Percentiles rank a stretch among this genome's conserved stretches.
Evolutionary conservation across 129 eudicot species (phyloP).

Genomic region (Ambrosia artemisiifolia): DNA sequence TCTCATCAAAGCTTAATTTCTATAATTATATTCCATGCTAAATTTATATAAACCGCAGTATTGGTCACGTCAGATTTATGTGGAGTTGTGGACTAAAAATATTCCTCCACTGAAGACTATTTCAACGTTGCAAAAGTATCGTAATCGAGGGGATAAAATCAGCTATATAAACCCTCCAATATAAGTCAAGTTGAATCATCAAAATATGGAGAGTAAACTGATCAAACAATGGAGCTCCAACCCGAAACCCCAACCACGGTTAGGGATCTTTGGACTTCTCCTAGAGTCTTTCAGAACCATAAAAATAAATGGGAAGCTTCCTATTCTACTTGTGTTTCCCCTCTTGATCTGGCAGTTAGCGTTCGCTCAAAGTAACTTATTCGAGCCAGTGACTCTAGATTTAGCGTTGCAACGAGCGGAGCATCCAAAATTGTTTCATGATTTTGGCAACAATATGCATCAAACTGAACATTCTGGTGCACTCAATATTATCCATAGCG

Average conservation of each 20-base stretch:
- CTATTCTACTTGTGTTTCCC: conserved; percentile 29
- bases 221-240: conserved; percentile 9
- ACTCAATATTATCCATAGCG: neutral
- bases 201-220: conserved; percentile 6
- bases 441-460: neutral
- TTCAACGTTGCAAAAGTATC: neutral
- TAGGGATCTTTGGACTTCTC: conserved; percentile 27
- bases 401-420: neutral
- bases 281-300: conserved; percentile 26
- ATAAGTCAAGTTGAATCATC: neutral
- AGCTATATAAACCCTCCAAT: conserved; percentile 16
- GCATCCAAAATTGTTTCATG: conserved; percentile 15
- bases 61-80: neutral
- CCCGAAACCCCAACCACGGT: conserved; percentile 6
- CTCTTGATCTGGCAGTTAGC: conserved; percentile 12
- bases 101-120: neutral
- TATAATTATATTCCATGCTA: no score
- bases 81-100: neutral
- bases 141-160: conserved; percentile 7
- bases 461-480: neutral
- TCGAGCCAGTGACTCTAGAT: conserved; percentile 13
- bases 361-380: conserved; percentile 6
- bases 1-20: no score
- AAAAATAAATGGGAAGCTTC: conserved; percentile 8
- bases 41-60: no score